Evolutionary conservation across 495 filamentous ascomycete genomes (phyloP).

Genomic region (Cryomyces minteri): DNA sequence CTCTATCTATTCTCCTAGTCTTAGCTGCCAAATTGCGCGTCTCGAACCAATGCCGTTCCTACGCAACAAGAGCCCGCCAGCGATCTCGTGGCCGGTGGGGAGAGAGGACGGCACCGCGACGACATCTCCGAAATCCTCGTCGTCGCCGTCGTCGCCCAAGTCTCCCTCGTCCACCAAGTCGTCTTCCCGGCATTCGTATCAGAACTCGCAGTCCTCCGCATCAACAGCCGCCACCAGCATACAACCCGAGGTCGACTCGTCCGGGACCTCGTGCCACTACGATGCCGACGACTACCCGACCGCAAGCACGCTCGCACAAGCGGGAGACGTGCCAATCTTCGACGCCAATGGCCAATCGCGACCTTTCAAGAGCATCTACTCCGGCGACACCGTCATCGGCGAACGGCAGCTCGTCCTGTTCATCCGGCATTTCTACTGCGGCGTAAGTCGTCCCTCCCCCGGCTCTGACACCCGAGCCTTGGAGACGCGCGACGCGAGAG

Average conservation of each 20-base stretch:
- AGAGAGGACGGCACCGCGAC: no score
- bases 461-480: neutral
- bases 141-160: neutral
- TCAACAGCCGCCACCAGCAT: neutral
- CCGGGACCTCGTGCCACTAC: neutral
- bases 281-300: neutral
- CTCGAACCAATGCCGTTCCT: no score
- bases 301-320: neutral
- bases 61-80: no score
- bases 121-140: neutral
- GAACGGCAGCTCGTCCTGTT: neutral
- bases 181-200: neutral
- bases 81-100: no score
- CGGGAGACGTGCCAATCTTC: neutral
- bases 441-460: neutral
- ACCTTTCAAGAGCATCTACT: constrained; percentile 2
- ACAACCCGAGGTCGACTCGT: neutral
- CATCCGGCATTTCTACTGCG: constrained; percentile 2
- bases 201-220: neutral
- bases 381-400: neutral
- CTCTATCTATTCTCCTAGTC: no score
- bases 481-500: neutral
- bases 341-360: neutral
- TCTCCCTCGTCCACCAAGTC: neutral
- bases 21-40: no score